Conservation (phyloP, 768 basidiomycete genomes). For the Collybiopsis confluens region DNA sequence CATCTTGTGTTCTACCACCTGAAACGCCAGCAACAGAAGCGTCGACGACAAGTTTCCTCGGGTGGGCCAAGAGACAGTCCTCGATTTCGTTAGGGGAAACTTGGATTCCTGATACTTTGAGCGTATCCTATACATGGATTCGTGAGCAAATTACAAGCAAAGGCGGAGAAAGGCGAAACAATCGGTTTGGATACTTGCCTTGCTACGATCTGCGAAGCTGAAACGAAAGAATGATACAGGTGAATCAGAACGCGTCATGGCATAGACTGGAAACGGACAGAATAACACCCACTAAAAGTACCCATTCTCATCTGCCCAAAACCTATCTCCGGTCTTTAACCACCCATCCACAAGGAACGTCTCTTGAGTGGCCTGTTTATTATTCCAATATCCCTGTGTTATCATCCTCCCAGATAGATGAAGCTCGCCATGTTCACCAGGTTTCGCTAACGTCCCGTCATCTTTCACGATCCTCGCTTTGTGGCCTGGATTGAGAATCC, state of each 20-base stretch:
- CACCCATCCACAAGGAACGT: conserved; percentile 66
- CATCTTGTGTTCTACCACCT: conserved; percentile 65
- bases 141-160: not conserved
- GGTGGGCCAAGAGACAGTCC: conserved; percentile 55
- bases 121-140: conserved; percentile 49
- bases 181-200: conserved; percentile 45
- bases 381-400: conserved; percentile 68
- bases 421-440: conserved; percentile 63
- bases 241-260: too few relatives aligned
- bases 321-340: conserved; percentile 71
- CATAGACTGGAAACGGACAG: too few relatives aligned
- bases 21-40: conserved; percentile 70
- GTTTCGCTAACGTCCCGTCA: conserved; percentile 48
- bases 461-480: conserved; percentile 57
- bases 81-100: conserved; percentile 84
- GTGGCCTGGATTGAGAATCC: conserved; percentile 58
- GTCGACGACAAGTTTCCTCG: conserved; percentile 59
- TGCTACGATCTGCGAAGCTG: conserved; percentile 70
- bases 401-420: conserved; percentile 52
- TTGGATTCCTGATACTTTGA: conserved; percentile 77
- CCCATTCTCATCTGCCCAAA: conserved; percentile 54
- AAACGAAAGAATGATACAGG: too few relatives aligned
- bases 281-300: conserved; percentile 68
- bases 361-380: conserved; percentile 58
- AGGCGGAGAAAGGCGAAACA: not conserved